phyloP scores from a whole-genome alignment of 2,329 filamentous ascomycete species.

The Aspergillus brunneoviolaceus region DNA sequence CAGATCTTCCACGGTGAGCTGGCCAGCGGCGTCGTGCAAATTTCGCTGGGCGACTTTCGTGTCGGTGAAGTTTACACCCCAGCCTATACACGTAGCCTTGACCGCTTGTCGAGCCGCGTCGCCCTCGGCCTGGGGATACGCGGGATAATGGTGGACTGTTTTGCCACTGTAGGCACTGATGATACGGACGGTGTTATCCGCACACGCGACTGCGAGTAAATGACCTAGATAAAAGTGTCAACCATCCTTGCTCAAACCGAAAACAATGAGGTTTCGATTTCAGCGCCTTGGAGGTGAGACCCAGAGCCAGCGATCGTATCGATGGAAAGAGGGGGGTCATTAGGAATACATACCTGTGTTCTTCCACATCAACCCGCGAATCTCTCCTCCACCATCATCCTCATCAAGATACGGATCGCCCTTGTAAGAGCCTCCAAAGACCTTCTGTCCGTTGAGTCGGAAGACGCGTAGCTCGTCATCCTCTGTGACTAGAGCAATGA shows the following conservation, averaged over 20 bases:
- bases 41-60: conserved; percentile 45
- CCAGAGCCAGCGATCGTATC: background rate
- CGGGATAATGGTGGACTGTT: conserved; percentile 68
- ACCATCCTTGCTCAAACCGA: no score
- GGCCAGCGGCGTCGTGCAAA: conserved; percentile 35
- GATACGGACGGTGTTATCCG: conserved; percentile 73
- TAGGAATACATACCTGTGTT: conserved; percentile 57
- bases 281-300: background rate
- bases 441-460: conserved; percentile 72
- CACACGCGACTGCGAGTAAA: conserved; percentile 79
- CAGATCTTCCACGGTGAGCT: conserved; percentile 44
- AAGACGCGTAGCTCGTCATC: conserved; percentile 72
- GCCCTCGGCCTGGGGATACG: conserved; percentile 20
- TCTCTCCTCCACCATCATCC: conserved; percentile 43
- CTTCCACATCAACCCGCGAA: conserved; percentile 61
- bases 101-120: conserved; percentile 14
- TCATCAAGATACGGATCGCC: conserved; percentile 41
- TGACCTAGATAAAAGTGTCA: conserved; percentile 44
- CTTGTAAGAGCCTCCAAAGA: conserved; percentile 53
- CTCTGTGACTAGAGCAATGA: conserved; percentile 69
- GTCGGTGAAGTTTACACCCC: conserved; percentile 57
- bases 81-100: conserved; percentile 51
- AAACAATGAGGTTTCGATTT: no score
- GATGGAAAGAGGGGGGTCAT: background rate
- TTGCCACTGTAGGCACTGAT: conserved; percentile 80